A percentile compares a stretch with the other conserved stretches of the same genome.
Evolutionary conservation across 768 basidiomycete species (phyloP).

Genomic region (Boletales sp.): DNA sequence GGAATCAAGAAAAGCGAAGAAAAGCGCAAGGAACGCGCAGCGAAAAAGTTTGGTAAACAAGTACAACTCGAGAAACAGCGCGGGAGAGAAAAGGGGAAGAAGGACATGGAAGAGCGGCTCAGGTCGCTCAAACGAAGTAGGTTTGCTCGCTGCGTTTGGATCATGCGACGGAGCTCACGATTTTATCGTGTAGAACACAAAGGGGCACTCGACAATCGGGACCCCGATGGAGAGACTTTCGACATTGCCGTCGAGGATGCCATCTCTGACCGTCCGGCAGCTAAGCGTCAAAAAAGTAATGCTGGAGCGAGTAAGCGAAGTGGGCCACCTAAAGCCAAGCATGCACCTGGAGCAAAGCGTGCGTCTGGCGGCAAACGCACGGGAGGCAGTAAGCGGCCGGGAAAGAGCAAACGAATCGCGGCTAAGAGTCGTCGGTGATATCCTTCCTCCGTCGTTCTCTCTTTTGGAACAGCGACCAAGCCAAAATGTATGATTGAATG

Average conservation of each 20-base stretch:
- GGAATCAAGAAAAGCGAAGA: constrained; percentile 90
- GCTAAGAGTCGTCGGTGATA: constrained; percentile 35
- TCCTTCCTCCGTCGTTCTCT: not conserved
- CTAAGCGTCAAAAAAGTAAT: constrained; percentile 45
- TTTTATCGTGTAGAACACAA: constrained; percentile 62
- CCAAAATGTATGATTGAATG: no score
- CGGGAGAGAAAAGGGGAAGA: constrained; percentile 85
- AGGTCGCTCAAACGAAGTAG: constrained; percentile 88
- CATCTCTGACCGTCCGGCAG: constrained; percentile 63
- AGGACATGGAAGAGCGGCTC: constrained; percentile 84
- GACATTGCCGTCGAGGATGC: constrained; percentile 92
- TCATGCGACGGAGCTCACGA: not conserved
- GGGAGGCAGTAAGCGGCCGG: constrained; percentile 47
- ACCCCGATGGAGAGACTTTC: constrained; percentile 59
- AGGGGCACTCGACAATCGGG: constrained; percentile 68
- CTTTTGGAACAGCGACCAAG: not conserved
- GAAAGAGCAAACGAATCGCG: constrained; percentile 54
- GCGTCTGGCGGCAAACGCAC: constrained; percentile 15
- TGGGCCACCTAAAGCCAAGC: constrained; percentile 37
- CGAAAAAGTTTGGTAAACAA: constrained; percentile 98
- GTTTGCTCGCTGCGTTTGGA: no score
- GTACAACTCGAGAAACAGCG: constrained; percentile 94
- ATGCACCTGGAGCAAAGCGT: constrained; percentile 31
- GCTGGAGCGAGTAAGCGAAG: constrained; percentile 29
- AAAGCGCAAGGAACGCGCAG: constrained; percentile 86